Base-by-base conservation (phyloP, 2,329 filamentous ascomycete species). In the Daldinia sp. region DNA sequence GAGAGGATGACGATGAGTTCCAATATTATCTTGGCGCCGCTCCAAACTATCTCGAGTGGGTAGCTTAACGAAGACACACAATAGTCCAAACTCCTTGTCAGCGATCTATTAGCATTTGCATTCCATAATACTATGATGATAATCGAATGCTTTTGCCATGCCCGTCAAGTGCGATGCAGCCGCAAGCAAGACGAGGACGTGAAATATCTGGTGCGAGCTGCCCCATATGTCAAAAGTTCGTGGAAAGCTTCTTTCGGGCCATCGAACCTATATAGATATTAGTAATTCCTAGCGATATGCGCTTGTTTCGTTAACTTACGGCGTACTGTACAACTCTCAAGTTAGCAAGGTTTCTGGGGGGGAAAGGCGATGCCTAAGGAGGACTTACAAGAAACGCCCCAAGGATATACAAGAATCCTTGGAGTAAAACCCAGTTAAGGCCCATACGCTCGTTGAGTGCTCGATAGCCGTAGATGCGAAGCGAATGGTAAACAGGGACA, bases 141-240 rank as follows among this genome's bases (percentile, higher is more conserved):
- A 90, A 77, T 97, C 92, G 78, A 97, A 97, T 3, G 94, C 94
- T 77, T 87, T 90, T 27, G 91, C 75, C 78, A 98, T 84, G 49
- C 92, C 94, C 53, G 88, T 88, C 62, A 98, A 81, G 80, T 99
- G 95, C 21, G 90, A 86, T 1, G 86, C 84, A 0, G 93, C 94
- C 0, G 95, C 95, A 63, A 93, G 77, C 13, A 98, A 82, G 25
- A 99, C 94, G 67, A 95, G 84, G 35, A 96, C 81, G 79, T 99
- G 95, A 77, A 99, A 99, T 67, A 99, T 90, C 79, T 99, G 95
- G 77, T 99, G 95, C 17, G 93, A 97, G 74, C 89, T 93, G 34
- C 95, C 94, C 86, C 91, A 91, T 52, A 97, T 91, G 77, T 99
- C 95, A 73, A 94, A 97, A 6, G 77, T 81, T 1, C 93, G 92